Evolutionary conservation across 768 basidiomycete genomes (phyloP).

Genomic region (Naganishia antarctica): DNA sequence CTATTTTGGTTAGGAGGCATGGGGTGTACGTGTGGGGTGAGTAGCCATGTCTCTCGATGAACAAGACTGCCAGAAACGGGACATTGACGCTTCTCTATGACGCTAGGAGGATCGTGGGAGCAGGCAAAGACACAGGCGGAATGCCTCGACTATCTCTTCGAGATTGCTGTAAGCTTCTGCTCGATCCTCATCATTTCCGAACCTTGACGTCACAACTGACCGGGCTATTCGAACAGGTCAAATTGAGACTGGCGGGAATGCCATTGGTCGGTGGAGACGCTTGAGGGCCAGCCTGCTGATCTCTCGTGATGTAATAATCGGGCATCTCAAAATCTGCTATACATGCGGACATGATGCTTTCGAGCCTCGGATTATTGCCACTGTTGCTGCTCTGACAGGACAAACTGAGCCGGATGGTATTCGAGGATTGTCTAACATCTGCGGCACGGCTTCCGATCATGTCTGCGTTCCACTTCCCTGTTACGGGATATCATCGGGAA

Average conservation of each 20-base stretch:
- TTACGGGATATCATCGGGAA: constrained; percentile 35
- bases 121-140: constrained; percentile 85
- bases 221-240: constrained; percentile 4
- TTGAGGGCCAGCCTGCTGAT: no score
- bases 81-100: background rate
- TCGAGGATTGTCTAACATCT: no score
- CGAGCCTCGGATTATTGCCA: no score
- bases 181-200: background rate
- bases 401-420: no score
- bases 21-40: constrained; percentile 82
- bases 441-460: no score
- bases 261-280: constrained; percentile 24
- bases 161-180: constrained; percentile 55
- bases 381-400: no score
- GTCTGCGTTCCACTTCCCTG: background rate
- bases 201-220: background rate
- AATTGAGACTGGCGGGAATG: constrained; percentile 31
- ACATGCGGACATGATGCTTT: no score
- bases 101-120: constrained; percentile 65
- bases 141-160: constrained; percentile 87
- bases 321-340: no score
- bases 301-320: no score
- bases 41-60: constrained; percentile 33
- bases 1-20: constrained; percentile 69
- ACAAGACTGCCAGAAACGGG: no score